Evolutionary conservation across 305 asterid genomes (phyloP).

Genomic region (Fraxinus xanthoxyloides): DNA sequence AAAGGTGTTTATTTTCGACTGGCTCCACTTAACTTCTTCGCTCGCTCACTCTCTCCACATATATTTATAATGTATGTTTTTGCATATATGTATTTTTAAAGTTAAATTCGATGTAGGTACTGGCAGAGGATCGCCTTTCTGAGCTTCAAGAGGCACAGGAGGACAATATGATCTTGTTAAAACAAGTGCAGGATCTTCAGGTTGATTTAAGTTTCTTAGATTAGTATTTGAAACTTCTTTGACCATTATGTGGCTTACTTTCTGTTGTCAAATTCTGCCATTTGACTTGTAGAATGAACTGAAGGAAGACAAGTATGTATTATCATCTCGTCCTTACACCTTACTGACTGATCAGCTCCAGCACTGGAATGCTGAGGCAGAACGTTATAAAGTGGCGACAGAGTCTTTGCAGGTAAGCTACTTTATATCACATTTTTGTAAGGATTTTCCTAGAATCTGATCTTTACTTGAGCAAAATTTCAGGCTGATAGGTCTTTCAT

Average conservation of each 20-base stretch:
- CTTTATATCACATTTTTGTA: conserved; percentile 19
- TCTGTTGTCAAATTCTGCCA: not conserved
- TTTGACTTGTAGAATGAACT: conserved; percentile 55
- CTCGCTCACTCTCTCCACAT: conserved; percentile 17
- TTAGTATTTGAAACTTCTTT: not conserved
- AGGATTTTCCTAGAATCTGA: conserved; percentile 16
- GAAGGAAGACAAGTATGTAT: conserved; percentile 71
- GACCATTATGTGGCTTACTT: not conserved
- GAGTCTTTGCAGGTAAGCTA: conserved; percentile 81
- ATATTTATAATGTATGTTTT: conserved; percentile 9
- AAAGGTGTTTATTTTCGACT: conserved; percentile 50
- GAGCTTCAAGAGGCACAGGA: conserved; percentile 88
- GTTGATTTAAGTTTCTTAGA: conserved; percentile 36
- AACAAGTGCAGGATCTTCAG: conserved; percentile 93
- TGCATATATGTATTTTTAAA: conserved; percentile 16
- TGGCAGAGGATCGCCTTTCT: conserved; percentile 79
- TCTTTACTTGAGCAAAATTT: conserved; percentile 35
- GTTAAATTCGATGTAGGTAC: conserved; percentile 50
- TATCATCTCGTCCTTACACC: conserved; percentile 76
- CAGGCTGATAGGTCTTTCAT: conserved; percentile 87
- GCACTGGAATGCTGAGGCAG: conserved; percentile 89
- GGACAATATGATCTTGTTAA: conserved; percentile 65
- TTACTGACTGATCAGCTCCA: conserved; percentile 80
- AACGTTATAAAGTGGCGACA: conserved; percentile 54
- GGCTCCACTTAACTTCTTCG: conserved; percentile 11